phyloP scores from a whole-genome alignment of 2,329 filamentous ascomycete genomes.

The Colletotrichum abscissum region DNA sequence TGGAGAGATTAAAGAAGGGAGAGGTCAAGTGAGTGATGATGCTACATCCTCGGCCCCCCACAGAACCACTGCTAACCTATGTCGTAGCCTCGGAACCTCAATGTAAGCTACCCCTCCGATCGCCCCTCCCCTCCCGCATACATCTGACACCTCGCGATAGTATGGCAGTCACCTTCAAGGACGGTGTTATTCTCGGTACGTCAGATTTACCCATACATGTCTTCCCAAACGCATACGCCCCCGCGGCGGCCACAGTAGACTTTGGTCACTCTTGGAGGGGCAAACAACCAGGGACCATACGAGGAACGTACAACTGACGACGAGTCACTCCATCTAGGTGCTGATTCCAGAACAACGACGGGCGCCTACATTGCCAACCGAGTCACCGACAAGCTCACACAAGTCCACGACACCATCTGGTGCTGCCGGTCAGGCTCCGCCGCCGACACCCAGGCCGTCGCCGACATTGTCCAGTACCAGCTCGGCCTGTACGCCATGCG shows the following conservation, averaged over 20 bases:
- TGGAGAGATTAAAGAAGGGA: conserved; percentile 98
- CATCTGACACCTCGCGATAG: conserved; percentile 58
- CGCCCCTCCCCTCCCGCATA: conserved; percentile 28
- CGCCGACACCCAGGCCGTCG: conserved; percentile 96
- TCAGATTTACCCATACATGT: not conserved
- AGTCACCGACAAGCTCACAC: conserved; percentile 98
- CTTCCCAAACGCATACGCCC: not conserved
- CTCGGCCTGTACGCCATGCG: conserved; percentile 91
- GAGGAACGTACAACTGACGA: not conserved
- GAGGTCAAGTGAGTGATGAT: conserved; percentile 88
- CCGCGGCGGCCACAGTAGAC: not conserved
- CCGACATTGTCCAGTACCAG: conserved; percentile 98
- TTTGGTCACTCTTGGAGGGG: not conserved
- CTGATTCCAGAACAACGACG: conserved; percentile 96
- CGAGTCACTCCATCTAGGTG: conserved; percentile 62
- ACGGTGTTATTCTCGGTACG: conserved; percentile 91
- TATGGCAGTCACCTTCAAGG: conserved; percentile 99
- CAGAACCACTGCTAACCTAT: conserved; percentile 44
- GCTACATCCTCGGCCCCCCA: not conserved
- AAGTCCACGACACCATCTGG: conserved; percentile 99
- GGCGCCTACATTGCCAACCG: conserved; percentile 98
- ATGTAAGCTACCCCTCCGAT: conserved; percentile 72
- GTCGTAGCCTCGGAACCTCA: conserved; percentile 87
- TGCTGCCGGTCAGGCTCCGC: conserved; percentile 98
- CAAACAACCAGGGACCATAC: not conserved